Evolutionary conservation across 1,284 basidiomycete species (phyloP), one percentile per base, ranked within the genome.

Genomic region (Fistulinella cinereoalba): DNA sequence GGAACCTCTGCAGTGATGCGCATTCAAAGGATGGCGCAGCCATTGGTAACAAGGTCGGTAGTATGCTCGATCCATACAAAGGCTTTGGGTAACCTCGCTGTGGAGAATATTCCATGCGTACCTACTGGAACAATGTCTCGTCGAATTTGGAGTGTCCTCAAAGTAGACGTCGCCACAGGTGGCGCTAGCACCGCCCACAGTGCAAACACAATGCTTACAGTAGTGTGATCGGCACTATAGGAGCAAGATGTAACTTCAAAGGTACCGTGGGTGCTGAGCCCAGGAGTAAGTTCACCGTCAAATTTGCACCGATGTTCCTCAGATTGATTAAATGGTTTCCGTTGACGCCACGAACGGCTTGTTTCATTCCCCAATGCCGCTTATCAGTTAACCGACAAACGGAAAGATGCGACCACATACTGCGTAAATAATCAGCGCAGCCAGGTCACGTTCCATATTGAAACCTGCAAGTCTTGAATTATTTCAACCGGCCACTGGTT

Each of bases 131-230:
- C 39, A 65, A 24, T 2, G 63, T 66, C 37, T 60, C 52, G 6
- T 61, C 64, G 46, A 60, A 65, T 13, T 23, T 50, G 24, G 9
- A 55, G 34, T 64, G 31, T 61, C 23, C 1, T 61, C 56, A 16
- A 65, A 64, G 46, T 60, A 64, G 33, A 19, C 56, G 29, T 64
- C 61, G 13, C 49, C 52, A 4, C 55, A 57, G 2, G 61, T 65
- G 15, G 52, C 60, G 24, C 61, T 65, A 7, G 41, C 55, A 39
- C 64, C 57, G n/a, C 61, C 61, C 61, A 25, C 10, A 16, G 1
- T 4, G 27, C 10, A 4, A 12, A 21, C 9, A 31, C 5, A n/a
- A 28, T 55, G 5, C 43, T 21, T 22, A 1, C 16, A n/a, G 22
- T 32, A 28, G 9, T 16, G 3, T 36, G 7, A 15, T 33, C 8